phyloP scores from a whole-genome alignment of 805 yeast species.

The Ascoidea rubescens region DNA sequence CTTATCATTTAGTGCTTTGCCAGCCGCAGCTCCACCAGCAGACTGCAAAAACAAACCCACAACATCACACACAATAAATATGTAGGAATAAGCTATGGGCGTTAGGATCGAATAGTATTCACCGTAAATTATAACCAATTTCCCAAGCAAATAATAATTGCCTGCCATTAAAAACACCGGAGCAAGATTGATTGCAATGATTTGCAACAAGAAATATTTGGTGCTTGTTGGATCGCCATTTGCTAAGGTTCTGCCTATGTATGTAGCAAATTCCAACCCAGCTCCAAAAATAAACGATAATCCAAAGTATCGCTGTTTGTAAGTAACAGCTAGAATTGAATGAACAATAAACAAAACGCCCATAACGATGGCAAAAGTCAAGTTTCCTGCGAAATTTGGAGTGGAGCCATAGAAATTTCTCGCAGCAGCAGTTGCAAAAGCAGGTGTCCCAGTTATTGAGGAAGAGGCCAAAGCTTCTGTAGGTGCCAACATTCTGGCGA shows the following conservation, averaged over 20 bases:
- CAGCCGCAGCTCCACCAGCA: slow-evolving; percentile 64
- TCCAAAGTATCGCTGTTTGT: slow-evolving; percentile 54
- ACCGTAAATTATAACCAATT: slow-evolving; percentile 50
- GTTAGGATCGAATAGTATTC: slow-evolving; percentile 29
- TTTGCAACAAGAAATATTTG: slow-evolving; percentile 44
- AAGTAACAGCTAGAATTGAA: slow-evolving; percentile 25
- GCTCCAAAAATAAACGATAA: slow-evolving; percentile 40
- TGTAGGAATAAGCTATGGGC: slow-evolving; percentile 33
- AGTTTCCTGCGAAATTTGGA: slow-evolving; percentile 46
- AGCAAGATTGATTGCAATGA: slow-evolving; percentile 56
- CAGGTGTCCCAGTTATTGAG: not conserved
- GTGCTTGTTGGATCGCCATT: slow-evolving; percentile 20
- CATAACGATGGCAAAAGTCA: slow-evolving; percentile 41
- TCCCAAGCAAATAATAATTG: slow-evolving; percentile 57
- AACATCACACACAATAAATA: slow-evolving; percentile 56
- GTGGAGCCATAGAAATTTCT: slow-evolving; percentile 18
- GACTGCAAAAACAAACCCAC: slow-evolving; percentile 56
- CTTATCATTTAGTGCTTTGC: slow-evolving; percentile 15
- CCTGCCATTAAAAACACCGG: slow-evolving; percentile 85
- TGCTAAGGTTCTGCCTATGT: slow-evolving; percentile 41
- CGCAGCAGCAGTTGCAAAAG: not conserved
- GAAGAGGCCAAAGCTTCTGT: not conserved
- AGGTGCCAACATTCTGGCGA: not conserved
- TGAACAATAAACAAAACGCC: slow-evolving; percentile 31
- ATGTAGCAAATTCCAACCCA: slow-evolving; percentile 54